Base-by-base conservation (phyloP, 2,329 filamentous ascomycete species). In the Ophiostoma tasmaniense region DNA sequence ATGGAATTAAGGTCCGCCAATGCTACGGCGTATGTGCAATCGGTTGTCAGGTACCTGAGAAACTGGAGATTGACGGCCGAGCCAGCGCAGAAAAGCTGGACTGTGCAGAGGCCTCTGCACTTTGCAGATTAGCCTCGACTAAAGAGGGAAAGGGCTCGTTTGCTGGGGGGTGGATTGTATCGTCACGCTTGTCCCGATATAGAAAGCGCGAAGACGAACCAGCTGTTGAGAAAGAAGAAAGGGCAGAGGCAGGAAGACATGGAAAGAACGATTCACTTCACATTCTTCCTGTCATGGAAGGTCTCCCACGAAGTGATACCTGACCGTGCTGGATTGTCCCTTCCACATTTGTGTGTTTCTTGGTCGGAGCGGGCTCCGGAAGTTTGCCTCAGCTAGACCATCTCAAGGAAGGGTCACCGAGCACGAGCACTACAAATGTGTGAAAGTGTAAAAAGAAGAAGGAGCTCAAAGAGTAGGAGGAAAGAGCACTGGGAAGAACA, bases 201-300 rank as follows among this genome's bases (percentile, higher is more conserved):
- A 64, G 62, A 30, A 69, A 69, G 67, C 52, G 61, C 61, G 42
- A 52, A 20, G 30, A 61, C 25, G 25, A 25, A 61, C 55, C n/a
- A 61, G 25, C 25, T 33, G 55, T 55, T 13, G 14, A 55, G 50
- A 45, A 45, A 45, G 42, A 45, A 45, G 17, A 45, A 39, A 39
- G 8, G 14, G 14, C 11, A 14, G 42, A 20, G 6, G 42, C 14
- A 45, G 17, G 6, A n/a, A 17, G 42, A n/a, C 7, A 45, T 17
- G 42, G 50, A 28, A 55, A 55, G 50, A 55, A 55, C 50, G 50
- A 55, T 25, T 55, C n/a, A 4, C n/a, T 13, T 55, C 50, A 13
- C 50, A 55, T 55, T 22, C 22, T 28, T 55, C n/a, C 50, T 55
- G 22, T 22, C n/a, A 25, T 5, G 50, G 50, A 52, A 25, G 6